Evolutionary conservation across 306 rosid genomes (phyloP), one percentile per base, ranked within the genome.

Genomic region (Prunus armeniaca): DNA sequence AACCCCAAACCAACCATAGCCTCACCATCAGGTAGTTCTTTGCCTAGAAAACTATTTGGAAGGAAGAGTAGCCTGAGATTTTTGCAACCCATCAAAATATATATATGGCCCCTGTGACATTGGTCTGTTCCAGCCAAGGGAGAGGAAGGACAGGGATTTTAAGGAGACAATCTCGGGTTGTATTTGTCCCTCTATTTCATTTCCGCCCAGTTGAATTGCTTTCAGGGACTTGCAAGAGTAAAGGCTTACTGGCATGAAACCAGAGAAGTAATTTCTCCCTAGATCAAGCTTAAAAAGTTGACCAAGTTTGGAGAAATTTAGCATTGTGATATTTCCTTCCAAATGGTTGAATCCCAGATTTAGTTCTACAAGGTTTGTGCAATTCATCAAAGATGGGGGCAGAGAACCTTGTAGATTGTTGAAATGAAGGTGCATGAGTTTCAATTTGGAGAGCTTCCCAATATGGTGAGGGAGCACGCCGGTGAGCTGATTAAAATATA

Each of bases 371-470:
- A 69, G 74, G 17, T 28, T 28, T 2, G 74, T 69, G 62, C 74
- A 69, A 28, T 69, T 69, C 62, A 69, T 69, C 74, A 50, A 50
- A 18, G 74, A 69, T 10, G 61, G 27, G 7, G 74, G 74, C 17
- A 69, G 46, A 1, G 27, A 19, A 18, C 25, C 74, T 51, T 50
- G 25, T 0, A 69, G 46, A 3, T 50, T 27, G 74, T 69, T 69
- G 62, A 28, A 27, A 28, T 69, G 61, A 69, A 50, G 62, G 2
- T 15, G 11, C 22, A 69, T 11, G 17, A 50, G 9, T 9, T 27
- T 27, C 25, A 51, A 10, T 2, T 69, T 50, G 27, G 74, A 49
- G 6, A 69, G 46, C 62, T 69, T 69, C 3, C 19, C 46, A 52
- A 69, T 3, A 11, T 50, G 41, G 14, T 11, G 18, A 69, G 74